Evolutionary conservation across 2,329 filamentous ascomycete species (phyloP), one percentile per base, ranked within the genome.

Genomic region (Xylariaceae sp.): DNA sequence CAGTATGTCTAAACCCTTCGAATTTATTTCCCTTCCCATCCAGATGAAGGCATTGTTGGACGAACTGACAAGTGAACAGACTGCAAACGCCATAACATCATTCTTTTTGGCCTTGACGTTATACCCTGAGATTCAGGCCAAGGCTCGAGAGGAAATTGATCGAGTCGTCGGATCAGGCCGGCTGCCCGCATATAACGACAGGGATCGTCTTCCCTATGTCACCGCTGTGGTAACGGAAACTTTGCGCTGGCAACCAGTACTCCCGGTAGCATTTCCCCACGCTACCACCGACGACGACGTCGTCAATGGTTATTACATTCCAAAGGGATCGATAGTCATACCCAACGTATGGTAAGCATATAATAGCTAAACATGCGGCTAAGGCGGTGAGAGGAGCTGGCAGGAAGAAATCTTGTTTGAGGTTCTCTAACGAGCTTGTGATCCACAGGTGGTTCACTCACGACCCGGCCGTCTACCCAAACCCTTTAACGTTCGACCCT

Each of bases 381-480:
- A 11, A 37, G 35, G 35, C 35, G 8, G 19, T 2, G 19, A 19
- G 19, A 37, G 12, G 35, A 37, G 35, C 35, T 11, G 8, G 8
- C 4, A 37, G 3, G 8, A 37, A 37, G 12, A 37, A 11, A 11
- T 3, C 7, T 29, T n/a, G 5, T 12, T 39, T 12, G 12, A 44
- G 9, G 31, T 30, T 35, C 26, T 3, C 29, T n/a, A 11, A 37
- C 35, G 3, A 6, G 50, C 12, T 45, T 26, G 7, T 19, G 11
- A 19, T 37, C 12, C 40, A 37, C 45, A 63, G 60, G 56, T 69
- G 60, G 61, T 63, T 71, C n/a, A 78, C 85, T 29, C 86, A 89
- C 68, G 86, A 90, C 63, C 80, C 83, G 1, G 80, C 84, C 39
- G 81, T 80, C 1, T 89, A 90, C 66, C 75, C 80, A 0, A 49